Base-by-base conservation (phyloP, 2,329 filamentous ascomycete species). In the Colletotrichum caudatum region DNA sequence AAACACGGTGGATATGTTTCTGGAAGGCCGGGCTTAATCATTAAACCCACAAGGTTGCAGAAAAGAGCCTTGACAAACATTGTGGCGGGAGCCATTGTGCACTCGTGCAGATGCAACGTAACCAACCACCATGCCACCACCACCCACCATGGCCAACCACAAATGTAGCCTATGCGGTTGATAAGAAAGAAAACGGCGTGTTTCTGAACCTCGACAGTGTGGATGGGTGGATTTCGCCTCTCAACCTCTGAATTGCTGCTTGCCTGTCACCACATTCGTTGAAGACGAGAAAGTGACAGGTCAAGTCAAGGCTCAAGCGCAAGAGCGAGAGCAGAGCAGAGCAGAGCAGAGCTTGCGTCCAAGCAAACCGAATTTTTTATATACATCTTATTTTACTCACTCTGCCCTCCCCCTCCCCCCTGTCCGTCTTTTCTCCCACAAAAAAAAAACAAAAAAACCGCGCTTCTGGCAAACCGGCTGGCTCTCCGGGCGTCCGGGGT, bases 401-500 rank as follows among this genome's bases (percentile, higher is more conserved):
- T 29, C 29, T n/a, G n/a, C n/a, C 29, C 29, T 4, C 29, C 29
- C 3, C 26, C 53, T 2, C 18, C 9, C 20, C 46, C 46, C 1
- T 14, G 46, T 48, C 46, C 7, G n/a, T 23, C 20, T n/a, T 23
- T n/a, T 23, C 46, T 48, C 46, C 46, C 9, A 48, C 5, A 11
- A n/a, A n/a, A n/a, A n/a, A n/a, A n/a, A n/a, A n/a, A n/a, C n/a
- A n/a, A n/a, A n/a, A 29, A 29, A 29, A 29, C 3, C 46, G 46
- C 46, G 35, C 41, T 60, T 44, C 35, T 41, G 57, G 69, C 66
- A 69, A 72, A 69, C 69, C 69, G 69, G 69, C 69, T 72, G 65
- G 46, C 46, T 69, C 69, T 72, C 69, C 69, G 69, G 46, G 65
- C 53, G 50, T 41, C 69, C 66, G 69, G 69, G 63, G 59, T 48